phyloP scores from a whole-genome alignment of 495 filamentous ascomycete species.

The Bathelium albidoporum region DNA sequence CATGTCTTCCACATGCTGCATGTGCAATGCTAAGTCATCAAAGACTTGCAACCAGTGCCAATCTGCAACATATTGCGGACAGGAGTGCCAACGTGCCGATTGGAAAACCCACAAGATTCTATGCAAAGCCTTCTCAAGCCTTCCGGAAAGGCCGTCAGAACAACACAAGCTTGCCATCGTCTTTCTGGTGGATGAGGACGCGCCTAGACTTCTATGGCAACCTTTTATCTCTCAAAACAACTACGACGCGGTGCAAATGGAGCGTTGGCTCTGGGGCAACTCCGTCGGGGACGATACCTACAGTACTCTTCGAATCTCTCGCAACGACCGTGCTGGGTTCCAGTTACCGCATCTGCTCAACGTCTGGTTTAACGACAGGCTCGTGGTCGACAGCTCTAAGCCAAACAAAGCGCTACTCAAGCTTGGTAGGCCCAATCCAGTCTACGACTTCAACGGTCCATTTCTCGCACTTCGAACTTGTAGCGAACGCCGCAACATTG shows the following conservation, averaged over 20 bases:
- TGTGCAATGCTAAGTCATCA: slow-evolving; percentile 10
- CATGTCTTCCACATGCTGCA: background rate
- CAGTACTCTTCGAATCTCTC: no score
- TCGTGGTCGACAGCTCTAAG: no score
- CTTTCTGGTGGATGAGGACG: background rate
- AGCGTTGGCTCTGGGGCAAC: no score
- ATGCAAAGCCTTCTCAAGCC: slow-evolving; percentile 25
- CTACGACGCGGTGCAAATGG: background rate
- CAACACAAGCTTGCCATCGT: background rate
- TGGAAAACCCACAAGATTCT: slow-evolving; percentile 36
- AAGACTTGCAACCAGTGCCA: slow-evolving; percentile 35
- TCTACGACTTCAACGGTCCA: background rate
- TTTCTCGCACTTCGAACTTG: background rate
- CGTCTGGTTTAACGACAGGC: no score
- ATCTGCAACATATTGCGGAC: slow-evolving; percentile 36
- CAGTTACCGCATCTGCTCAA: no score
- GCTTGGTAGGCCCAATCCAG: background rate
- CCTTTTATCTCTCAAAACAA: background rate
- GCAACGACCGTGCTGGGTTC: no score
- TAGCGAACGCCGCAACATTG: background rate
- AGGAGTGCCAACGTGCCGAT: slow-evolving; percentile 36
- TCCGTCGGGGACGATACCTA: no score
- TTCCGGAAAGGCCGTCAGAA: background rate
- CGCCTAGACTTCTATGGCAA: background rate
- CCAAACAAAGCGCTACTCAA: background rate